Evolutionary conservation across 1,139 yeast species (phyloP), one percentile per base, ranked within the genome.

Genomic region (Taiozyma sp.): DNA sequence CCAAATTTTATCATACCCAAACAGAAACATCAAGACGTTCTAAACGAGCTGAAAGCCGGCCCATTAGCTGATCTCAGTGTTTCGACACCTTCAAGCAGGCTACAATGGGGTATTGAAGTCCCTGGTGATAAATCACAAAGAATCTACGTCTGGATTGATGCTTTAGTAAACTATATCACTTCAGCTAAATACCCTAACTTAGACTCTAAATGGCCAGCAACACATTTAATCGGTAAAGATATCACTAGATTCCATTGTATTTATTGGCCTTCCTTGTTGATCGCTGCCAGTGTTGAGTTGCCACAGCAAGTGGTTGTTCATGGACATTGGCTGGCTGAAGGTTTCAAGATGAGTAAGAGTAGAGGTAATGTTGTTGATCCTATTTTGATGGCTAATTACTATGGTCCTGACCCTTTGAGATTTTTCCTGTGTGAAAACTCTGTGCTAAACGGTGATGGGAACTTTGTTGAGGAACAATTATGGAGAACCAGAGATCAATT

Each of bases 351-450:
- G 99, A 87, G 96, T 53, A 93, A 93, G 63, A 86, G 96, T 52
- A 70, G 85, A 52, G 97, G 98, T 0, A 93, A 93, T 66, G 98
- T 93, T n/a, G 96, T 93, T 10, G 97, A 95, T 63, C 99, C 99
- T 0, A 65, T 86, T 24, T 78, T 73, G 19, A 75, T 86, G 28
- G 72, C 81, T 23, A 73, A 79, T 1, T 67, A 74, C 51, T 86
- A 86, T 60, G 96, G 92, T 0, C 70, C 78, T 22, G 98, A 92
- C 66, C 72, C 90, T 0, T 72, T 90, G 44, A 73, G 97, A 55
- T 84, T 88, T 69, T 91, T 85, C 65, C 70, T 93, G 54, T 77
- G 85, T 67, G 90, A 85, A 60, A 84, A 86, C 65, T 87, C 96
- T 1, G 83, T 83, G 49, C 70, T 92, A 44, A 85, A 80, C 44